Evolutionary conservation across 2,329 filamentous ascomycete species (phyloP).

Genomic region (Juglanconis sp.): DNA sequence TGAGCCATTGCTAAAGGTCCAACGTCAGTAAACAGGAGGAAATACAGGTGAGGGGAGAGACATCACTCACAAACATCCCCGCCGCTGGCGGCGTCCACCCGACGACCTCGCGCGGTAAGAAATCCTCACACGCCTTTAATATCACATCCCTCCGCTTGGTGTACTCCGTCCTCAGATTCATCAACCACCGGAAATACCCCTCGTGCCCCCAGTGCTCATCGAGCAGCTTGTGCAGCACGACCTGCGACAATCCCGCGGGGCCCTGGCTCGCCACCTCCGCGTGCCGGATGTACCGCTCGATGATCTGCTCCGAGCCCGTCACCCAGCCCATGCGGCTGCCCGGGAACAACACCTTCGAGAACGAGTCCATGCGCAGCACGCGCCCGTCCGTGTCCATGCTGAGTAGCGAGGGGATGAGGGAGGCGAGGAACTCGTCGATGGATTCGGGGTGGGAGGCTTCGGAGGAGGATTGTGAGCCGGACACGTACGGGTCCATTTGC

Average conservation of each 20-base stretch:
- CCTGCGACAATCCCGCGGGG: slow-evolving; percentile 79
- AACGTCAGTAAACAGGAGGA: neutral
- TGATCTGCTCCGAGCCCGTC: slow-evolving; percentile 78
- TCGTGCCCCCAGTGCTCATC: slow-evolving; percentile 93
- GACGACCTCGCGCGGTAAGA: slow-evolving; percentile 70
- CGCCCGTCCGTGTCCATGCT: slow-evolving; percentile 83
- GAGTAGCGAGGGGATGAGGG: slow-evolving; percentile 71
- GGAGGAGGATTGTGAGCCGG: slow-evolving; percentile 41
- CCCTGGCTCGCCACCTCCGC: slow-evolving; percentile 83
- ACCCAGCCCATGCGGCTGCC: slow-evolving; percentile 85
- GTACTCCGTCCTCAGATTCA: slow-evolving; percentile 77
- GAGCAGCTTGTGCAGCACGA: slow-evolving; percentile 81
- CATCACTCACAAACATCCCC: slow-evolving; percentile 84
- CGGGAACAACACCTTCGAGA: slow-evolving; percentile 86
- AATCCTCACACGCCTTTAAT: slow-evolving; percentile 73
- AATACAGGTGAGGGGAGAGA: neutral
- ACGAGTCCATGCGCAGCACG: slow-evolving; percentile 86
- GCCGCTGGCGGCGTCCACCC: slow-evolving; percentile 77
- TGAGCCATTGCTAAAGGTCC: slow-evolving; percentile 63
- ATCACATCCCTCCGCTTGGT: slow-evolving; percentile 75
- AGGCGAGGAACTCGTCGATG: slow-evolving; percentile 70
- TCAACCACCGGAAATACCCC: slow-evolving; percentile 86
- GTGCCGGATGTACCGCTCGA: slow-evolving; percentile 79
- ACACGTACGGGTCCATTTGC: slow-evolving; percentile 73
- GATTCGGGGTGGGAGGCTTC: slow-evolving; percentile 54